phyloP scores from a whole-genome alignment of 345 rosid species.

The Psidium guajava region DNA sequence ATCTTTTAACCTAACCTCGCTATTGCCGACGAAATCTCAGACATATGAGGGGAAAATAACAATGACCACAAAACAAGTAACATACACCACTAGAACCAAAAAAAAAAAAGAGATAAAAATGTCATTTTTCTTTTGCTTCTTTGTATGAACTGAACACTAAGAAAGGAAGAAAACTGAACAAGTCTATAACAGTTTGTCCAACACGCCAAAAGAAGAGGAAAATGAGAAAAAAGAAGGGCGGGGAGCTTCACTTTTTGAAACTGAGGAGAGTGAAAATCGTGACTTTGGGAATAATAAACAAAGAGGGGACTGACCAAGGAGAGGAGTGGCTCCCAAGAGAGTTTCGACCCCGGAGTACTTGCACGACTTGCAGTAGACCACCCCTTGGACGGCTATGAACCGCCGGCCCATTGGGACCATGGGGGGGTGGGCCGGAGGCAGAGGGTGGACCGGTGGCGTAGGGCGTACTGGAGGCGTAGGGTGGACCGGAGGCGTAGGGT shows the following conservation, averaged over 20 bases:
- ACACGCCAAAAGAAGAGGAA: not conserved
- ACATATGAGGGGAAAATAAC: not conserved
- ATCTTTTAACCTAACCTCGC: not conserved
- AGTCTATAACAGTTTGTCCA: not conserved
- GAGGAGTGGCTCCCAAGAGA: constrained; percentile 54
- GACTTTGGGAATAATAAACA: not conserved
- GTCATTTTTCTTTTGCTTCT: not conserved
- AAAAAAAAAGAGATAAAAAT: no score
- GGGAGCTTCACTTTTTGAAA: not conserved
- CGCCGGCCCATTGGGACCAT: constrained; percentile 25
- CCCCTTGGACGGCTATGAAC: constrained; percentile 66
- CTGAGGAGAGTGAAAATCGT: not conserved
- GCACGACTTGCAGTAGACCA: constrained; percentile 84
- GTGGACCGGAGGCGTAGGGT: constrained; percentile 26
- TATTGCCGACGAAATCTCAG: not conserved
- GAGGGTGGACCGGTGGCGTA: constrained; percentile 10
- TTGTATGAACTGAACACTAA: not conserved
- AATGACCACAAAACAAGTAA: not conserved
- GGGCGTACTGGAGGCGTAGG: constrained; percentile 6
- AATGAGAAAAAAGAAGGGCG: not conserved
- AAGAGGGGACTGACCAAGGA: constrained; percentile 28
- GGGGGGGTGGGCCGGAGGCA: constrained; percentile 25
- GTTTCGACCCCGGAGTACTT: constrained; percentile 46
- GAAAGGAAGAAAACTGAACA: not conserved
- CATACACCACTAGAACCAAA: not conserved